Evolutionary conservation across 257 asterid species (phyloP).

Genomic region (Primulina huaijiensis): DNA sequence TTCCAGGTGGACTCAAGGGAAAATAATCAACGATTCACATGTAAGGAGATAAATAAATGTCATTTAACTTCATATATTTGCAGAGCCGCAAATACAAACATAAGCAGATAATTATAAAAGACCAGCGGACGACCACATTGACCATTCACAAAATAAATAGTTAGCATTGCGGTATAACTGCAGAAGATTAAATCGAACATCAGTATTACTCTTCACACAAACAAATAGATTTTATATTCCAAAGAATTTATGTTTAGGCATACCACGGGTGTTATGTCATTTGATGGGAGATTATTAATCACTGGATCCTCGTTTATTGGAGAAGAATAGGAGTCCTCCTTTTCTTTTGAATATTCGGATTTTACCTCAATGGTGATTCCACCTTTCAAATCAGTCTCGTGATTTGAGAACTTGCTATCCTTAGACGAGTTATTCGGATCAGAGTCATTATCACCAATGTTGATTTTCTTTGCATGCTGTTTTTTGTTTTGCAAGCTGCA

Average conservation of each 20-base stretch:
- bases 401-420: conserved; percentile 31
- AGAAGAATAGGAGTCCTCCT: conserved; percentile 27
- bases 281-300: conserved; percentile 29
- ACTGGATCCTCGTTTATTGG: conserved; percentile 27
- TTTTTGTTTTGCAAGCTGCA: conserved; percentile 69
- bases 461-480: conserved; percentile 55
- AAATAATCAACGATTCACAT: conserved; percentile 3
- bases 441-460: conserved; percentile 39
- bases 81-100: neutral
- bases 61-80: neutral
- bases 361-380: conserved; percentile 31
- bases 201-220: conserved; percentile 4
- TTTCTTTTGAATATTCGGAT: conserved; percentile 32
- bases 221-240: neutral
- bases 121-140: conserved; percentile 8
- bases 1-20: neutral
- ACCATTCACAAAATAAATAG: neutral
- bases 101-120: neutral
- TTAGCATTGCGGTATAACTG: neutral
- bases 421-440: conserved; percentile 33
- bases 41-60: neutral
- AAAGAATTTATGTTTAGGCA: neutral
- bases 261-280: conserved; percentile 39
- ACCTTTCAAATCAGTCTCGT: conserved; percentile 31
- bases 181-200: conserved; percentile 1